Conservation (phyloP, 768 basidiomycete genomes). For the Phaeotremella fagi region DNA sequence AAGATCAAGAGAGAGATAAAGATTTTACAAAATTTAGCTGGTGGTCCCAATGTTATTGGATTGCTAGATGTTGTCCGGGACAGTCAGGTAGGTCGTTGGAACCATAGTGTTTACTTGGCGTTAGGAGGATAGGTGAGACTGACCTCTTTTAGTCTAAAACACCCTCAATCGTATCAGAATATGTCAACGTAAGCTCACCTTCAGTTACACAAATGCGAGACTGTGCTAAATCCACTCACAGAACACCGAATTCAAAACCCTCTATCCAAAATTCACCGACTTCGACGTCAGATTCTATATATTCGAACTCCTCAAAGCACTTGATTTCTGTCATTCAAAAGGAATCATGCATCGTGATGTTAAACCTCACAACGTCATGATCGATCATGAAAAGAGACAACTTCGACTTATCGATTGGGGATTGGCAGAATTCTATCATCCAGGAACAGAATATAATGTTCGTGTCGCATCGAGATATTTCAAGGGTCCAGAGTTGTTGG, state of each 20-base stretch:
- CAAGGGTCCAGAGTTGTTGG: constrained; percentile 92
- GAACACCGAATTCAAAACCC: constrained; percentile 93
- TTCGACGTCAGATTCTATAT: constrained; percentile 95
- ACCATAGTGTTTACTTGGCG: neutral
- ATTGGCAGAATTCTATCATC: constrained; percentile 96
- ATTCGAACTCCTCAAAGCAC: constrained; percentile 90
- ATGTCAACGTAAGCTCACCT: constrained; percentile 62
- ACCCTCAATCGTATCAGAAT: constrained; percentile 93
- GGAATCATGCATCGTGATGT: constrained; percentile 99
- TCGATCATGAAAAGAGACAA: constrained; percentile 96
- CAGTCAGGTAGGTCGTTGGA: constrained; percentile 51
- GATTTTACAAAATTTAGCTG: constrained; percentile 91
- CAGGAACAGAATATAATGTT: constrained; percentile 96
- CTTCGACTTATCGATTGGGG: constrained; percentile 98
- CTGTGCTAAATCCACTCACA: constrained; percentile 4
- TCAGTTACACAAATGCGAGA: neutral
- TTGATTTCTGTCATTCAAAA: constrained; percentile 97
- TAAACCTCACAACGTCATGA: constrained; percentile 99
- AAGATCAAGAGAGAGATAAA: constrained; percentile 99
- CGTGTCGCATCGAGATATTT: constrained; percentile 96
- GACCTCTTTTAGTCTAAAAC: constrained; percentile 69
- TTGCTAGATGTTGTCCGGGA: constrained; percentile 94
- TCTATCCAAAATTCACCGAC: constrained; percentile 94
- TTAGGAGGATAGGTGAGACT: neutral
- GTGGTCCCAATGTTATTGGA: constrained; percentile 90